Evolutionary conservation across 1,139 yeast genomes (phyloP), one percentile per base, ranked within the genome.

Genomic region (Taiozyma onychis): DNA sequence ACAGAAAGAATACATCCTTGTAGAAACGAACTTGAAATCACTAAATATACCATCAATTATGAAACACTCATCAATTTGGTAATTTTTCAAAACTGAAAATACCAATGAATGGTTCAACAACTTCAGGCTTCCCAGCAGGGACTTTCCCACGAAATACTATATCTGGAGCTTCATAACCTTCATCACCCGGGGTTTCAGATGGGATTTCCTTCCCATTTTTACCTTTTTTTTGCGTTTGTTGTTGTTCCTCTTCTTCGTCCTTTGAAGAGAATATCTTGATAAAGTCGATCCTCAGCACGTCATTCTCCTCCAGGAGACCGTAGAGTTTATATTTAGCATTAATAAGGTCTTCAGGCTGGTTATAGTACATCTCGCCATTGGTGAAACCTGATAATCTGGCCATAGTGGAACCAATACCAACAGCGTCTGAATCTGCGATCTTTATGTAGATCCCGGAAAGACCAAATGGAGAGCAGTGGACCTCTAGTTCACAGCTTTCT

Each of bases 391-490:
- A 76, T 26, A 78, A 71, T 44, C 79, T 67, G 5, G 83, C 83
- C 81, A 79, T 77, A 21, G 83, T 78, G 8, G 80, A 73, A 2
- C 85, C 85, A 8, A 80, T 75, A 0, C 83, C 83, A 68, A 78
- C 75, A 13, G 77, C 68, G 48, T 75, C 73, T 4, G 80, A 74
- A 6, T 78, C 81, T n/a, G 68, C 69, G n/a, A 78, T 68, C 54
- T 76, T 77, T 46, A 78, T 70, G 58, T 77, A 78, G 16, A 78
- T 62, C 11, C 83, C 83, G 43, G 78, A 72, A 41, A 79, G 68
- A n/a, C 83, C 84, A 62, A 79, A 78, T 2, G 83, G 83, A 3
- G 82, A 77, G 60, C 82, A 78, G 61, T 78, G 82, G 35, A 77
- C 74, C 59, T 78, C 83, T 41, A 79, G 62, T 45, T 76, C 81